phyloP scores from a whole-genome alignment of 257 asterid genomes.

The Coffea eugenioides region DNA sequence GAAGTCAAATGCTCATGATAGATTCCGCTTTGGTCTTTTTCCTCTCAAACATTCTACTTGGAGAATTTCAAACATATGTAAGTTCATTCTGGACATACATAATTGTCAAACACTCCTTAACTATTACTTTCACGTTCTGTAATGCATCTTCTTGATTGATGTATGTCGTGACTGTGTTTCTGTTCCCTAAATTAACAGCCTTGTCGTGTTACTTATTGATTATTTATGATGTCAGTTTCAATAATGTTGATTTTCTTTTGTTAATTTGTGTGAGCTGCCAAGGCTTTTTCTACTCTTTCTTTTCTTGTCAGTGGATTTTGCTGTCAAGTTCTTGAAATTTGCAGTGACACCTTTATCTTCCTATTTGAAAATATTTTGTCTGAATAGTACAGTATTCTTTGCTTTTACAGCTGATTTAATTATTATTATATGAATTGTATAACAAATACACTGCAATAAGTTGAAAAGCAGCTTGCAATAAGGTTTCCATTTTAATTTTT shows the following conservation, averaged over 20 bases:
- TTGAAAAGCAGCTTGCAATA: neutral
- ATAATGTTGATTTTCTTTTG: neutral
- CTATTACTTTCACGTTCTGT: neutral
- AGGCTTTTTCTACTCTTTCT: neutral
- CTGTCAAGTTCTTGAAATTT: neutral
- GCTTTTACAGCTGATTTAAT: neutral
- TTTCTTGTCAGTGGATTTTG: too few relatives aligned
- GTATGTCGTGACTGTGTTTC: neutral
- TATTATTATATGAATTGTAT: neutral
- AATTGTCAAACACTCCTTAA: neutral
- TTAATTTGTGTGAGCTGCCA: neutral
- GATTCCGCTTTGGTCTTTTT: constrained; percentile 34
- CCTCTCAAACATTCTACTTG: constrained; percentile 35
- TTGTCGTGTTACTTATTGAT: neutral
- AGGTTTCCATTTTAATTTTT: neutral
- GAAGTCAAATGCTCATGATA: constrained; percentile 45
- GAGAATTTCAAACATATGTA: constrained; percentile 49
- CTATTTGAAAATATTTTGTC: neutral
- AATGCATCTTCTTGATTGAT: neutral
- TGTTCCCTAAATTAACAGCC: neutral
- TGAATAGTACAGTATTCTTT: neutral
- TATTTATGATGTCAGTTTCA: neutral
- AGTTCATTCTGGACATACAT: constrained; percentile 36
- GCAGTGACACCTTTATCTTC: neutral
- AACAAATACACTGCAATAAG: neutral